Percentiles rank a stretch among this genome's conserved stretches.
phyloP scores from a whole-genome alignment of 768 basidiomycete genomes.

The Paxillus involutus region DNA sequence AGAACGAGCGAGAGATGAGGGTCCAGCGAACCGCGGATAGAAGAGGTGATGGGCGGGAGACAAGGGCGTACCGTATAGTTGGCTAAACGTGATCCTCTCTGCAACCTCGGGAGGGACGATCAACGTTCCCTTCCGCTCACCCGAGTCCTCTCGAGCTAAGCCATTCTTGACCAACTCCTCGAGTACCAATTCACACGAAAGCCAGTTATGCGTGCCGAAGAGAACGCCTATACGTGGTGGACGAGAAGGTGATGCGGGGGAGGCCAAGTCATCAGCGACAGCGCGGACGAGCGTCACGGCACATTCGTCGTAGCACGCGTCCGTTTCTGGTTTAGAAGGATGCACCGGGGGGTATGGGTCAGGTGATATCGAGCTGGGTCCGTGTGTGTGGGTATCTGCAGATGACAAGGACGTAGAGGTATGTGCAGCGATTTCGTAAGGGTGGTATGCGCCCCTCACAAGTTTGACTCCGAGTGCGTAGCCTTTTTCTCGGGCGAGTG shows the following conservation, averaged over 20 bases:
- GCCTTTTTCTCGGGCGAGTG: constrained; percentile 60
- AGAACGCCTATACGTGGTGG: constrained; percentile 53
- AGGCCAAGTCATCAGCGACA: constrained; percentile 51
- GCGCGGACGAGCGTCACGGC: constrained; percentile 53
- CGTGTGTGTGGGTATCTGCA: background rate
- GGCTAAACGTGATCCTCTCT: constrained; percentile 72
- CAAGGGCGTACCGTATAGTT: constrained; percentile 69
- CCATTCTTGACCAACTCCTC: constrained; percentile 56
- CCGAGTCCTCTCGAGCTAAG: constrained; percentile 35
- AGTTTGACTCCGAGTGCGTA: constrained; percentile 89
- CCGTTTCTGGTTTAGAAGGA: constrained; percentile 67
- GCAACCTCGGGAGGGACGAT: constrained; percentile 53
- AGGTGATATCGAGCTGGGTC: constrained; percentile 49
- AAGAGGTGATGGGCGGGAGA: background rate
- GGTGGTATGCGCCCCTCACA: constrained; percentile 90
- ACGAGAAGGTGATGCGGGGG: constrained; percentile 1
- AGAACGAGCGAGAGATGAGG: background rate
- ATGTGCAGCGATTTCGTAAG: constrained; percentile 61
- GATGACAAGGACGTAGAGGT: constrained; percentile 19
- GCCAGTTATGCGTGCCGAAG: constrained; percentile 88
- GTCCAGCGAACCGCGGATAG: background rate
- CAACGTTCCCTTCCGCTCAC: constrained; percentile 30
- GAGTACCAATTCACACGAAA: constrained; percentile 61
- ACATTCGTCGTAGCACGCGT: constrained; percentile 69
- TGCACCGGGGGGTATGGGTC: constrained; percentile 68